A percentile compares a stretch with the other conserved stretches of the same genome.
Evolutionary conservation across 768 basidiomycete species (phyloP).

Genomic region (Cubamyces sp.): DNA sequence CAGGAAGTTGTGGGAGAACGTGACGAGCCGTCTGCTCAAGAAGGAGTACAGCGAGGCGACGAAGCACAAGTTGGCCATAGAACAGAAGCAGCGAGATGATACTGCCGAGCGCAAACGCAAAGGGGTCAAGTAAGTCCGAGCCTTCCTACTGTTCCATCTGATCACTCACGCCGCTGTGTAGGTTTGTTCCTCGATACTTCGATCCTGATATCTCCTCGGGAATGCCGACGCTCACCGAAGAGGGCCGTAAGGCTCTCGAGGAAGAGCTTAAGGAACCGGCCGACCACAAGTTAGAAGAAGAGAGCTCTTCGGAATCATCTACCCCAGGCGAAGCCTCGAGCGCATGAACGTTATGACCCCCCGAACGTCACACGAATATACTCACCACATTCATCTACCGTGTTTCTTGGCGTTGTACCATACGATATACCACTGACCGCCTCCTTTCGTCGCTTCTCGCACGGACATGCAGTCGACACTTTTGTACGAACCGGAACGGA

Average conservation of each 20-base stretch:
- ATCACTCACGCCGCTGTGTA: constrained; percentile 30
- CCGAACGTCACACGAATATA: neutral
- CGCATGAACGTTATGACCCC: constrained; percentile 17
- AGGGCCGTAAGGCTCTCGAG: constrained; percentile 72
- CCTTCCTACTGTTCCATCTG: neutral
- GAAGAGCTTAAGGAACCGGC: constrained; percentile 57
- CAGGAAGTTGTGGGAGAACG: constrained; percentile 82
- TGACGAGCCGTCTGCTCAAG: constrained; percentile 71
- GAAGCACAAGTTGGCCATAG: constrained; percentile 87
- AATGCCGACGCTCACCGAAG: constrained; percentile 65
- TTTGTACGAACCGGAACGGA: constrained; percentile 17
- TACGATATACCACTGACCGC: constrained; percentile 22
- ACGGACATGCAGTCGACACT: constrained; percentile 10
- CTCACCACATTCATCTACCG: neutral
- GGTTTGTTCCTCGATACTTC: constrained; percentile 80
- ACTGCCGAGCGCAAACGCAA: constrained; percentile 86
- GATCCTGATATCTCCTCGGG: constrained; percentile 70
- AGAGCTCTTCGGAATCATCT: neutral
- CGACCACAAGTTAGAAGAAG: constrained; percentile 23
- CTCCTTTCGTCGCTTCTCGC: constrained; percentile 13
- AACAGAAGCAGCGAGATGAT: constrained; percentile 90
- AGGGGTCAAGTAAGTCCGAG: constrained; percentile 67
- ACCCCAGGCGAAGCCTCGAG: neutral
- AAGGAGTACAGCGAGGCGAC: constrained; percentile 95
- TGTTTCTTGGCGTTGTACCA: constrained; percentile 7